Evolutionary conservation across 2,329 filamentous ascomycete species (phyloP).

Genomic region (Teratosphaeria gauchensis): DNA sequence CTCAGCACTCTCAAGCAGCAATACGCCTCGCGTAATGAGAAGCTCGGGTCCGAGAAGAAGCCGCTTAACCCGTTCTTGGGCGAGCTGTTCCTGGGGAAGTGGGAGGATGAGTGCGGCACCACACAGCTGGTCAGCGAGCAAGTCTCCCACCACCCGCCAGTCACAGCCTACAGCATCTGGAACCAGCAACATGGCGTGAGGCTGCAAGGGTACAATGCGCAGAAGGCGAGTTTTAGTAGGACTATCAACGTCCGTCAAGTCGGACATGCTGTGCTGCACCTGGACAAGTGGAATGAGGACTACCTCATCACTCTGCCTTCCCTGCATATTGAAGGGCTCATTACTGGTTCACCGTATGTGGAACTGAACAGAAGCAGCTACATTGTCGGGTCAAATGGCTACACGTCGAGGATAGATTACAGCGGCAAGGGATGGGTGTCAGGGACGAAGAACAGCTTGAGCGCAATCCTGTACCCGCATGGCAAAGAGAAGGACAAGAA

Average conservation of each 20-base stretch:
- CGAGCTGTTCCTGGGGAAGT: slow-evolving; percentile 85
- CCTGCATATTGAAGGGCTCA: slow-evolving; percentile 87
- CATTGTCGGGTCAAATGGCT: slow-evolving; percentile 80
- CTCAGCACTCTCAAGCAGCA: slow-evolving; percentile 86
- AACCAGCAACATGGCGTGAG: slow-evolving; percentile 74
- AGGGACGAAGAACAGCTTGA: slow-evolving; percentile 90
- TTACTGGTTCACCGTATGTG: slow-evolving; percentile 77
- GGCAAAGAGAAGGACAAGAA: slow-evolving; percentile 50
- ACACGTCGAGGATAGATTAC: slow-evolving; percentile 84
- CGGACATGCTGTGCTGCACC: slow-evolving; percentile 73
- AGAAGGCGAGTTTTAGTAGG: slow-evolving; percentile 87
- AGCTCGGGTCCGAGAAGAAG: slow-evolving; percentile 88
- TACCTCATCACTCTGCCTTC: slow-evolving; percentile 88
- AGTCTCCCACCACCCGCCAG: slow-evolving; percentile 91
- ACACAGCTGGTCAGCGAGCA: slow-evolving; percentile 89
- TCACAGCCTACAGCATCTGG: slow-evolving; percentile 86
- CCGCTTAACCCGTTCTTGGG: slow-evolving; percentile 93
- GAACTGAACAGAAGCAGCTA: slow-evolving; percentile 79
- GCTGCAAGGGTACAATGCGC: slow-evolving; percentile 79
- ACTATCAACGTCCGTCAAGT: slow-evolving; percentile 77
- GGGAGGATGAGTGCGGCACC: slow-evolving; percentile 71
- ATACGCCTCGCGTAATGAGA: slow-evolving; percentile 65
- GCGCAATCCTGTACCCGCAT: slow-evolving; percentile 61
- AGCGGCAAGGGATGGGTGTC: slow-evolving; percentile 88
- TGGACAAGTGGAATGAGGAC: slow-evolving; percentile 58